Base-by-base conservation (phyloP, 768 basidiomycete genomes). In the Jaapia argillacea region DNA sequence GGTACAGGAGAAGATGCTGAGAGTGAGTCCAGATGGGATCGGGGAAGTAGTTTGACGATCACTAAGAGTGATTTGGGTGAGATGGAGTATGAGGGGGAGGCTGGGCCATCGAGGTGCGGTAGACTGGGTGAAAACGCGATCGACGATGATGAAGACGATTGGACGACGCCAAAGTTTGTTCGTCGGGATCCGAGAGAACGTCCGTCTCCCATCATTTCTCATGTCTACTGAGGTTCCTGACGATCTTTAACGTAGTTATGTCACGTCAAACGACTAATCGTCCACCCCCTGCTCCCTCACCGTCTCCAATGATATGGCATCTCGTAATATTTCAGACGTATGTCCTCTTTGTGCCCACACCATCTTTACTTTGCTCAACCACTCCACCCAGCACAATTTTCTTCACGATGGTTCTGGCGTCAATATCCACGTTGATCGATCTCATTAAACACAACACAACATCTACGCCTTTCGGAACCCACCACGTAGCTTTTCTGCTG, bases 391-490 rank as follows among this genome's bases (percentile, higher is more conserved):
- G 28, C 28, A 33, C 10, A 33, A 33, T 16, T 48, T 73, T 77
- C 58, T 63, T 69, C 13, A 50, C 61, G 18, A 56, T 69, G 51
- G 55, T 69, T 22, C 63, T 80, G 20, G 63, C 71, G 6, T 66
- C 67, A 38, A 61, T 78, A 43, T 68, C 72, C 4, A 71, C 74
- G 1, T 50, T 79, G 23, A 56, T 79, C 28, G 77, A 81, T 52
- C 62, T 77, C 28, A 64, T 54, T 24, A 60, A 26, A 41, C 56
- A 56, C 36, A 60, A 58, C 1, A 40, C 57, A 20, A 49, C 50
- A 10, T 77, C 81, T 2, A 58, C 69, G 12, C 61, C 79, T 3
- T 72, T 84, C 50, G 80, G 79, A 22, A 74, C 79, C 23, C 81
- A 84, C 46, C 77, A 84, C 54, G 53, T 84, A 43, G 75, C 77